Percentiles rank a stretch among this genome's conserved stretches.
Conservation (phyloP, 148 eudicot species). For the Suaeda aralocaspica region DNA sequence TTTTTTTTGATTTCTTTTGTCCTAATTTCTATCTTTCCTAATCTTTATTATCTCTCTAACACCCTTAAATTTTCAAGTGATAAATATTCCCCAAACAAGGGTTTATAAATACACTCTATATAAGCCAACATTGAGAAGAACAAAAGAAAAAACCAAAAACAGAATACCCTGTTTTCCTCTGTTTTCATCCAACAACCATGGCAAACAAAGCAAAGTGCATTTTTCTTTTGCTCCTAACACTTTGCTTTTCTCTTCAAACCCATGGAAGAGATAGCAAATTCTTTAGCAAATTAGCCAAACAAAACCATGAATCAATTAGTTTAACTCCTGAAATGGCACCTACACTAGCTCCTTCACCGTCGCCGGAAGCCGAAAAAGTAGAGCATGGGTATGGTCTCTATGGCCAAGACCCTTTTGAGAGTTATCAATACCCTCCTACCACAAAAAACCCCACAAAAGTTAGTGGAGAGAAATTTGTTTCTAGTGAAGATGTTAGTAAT, state of each 20-base stretch:
- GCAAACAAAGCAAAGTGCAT: constrained; percentile 29
- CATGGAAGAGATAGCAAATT: constrained; percentile 41
- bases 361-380: constrained; percentile 1
- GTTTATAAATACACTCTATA: constrained; percentile 14
- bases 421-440: constrained; percentile 18
- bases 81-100: constrained; percentile 6
- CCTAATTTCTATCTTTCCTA: not conserved
- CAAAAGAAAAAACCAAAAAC: no score
- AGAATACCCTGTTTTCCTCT: constrained; percentile 2
- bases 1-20: constrained; percentile 3
- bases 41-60: not conserved
- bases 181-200: constrained; percentile 17
- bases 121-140: not conserved
- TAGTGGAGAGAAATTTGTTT: constrained; percentile 20
- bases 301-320: constrained; percentile 8
- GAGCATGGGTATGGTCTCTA: constrained; percentile 39
- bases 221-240: constrained; percentile 13
- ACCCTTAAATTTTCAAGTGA: constrained; percentile 15
- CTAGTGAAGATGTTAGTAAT: constrained; percentile 16
- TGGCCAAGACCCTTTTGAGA: constrained; percentile 26
- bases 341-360: constrained; percentile 19
- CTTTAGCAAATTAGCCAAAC: constrained; percentile 29
- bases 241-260: constrained; percentile 16
- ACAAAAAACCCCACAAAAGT: constrained; percentile 12
- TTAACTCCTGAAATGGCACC: constrained; percentile 16